Evolutionary conservation across 345 rosid species (phyloP).

Genomic region (Viola odorata): DNA sequence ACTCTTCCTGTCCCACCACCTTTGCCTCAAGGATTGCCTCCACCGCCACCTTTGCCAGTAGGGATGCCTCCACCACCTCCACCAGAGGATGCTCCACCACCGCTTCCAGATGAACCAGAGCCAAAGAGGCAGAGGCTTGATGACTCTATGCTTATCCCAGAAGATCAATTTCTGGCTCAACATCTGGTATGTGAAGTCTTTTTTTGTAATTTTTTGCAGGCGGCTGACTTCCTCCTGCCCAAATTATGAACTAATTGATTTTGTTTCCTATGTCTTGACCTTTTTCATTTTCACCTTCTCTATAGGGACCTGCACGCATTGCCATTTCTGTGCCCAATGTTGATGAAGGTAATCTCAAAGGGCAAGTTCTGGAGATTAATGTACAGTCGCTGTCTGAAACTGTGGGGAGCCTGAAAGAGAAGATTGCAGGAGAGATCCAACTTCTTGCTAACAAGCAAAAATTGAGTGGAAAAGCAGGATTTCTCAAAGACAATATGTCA

Average conservation of each 20-base stretch:
- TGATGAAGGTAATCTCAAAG: constrained; percentile 75
- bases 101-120: constrained; percentile 95
- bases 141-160: constrained; percentile 68
- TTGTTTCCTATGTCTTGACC: background rate
- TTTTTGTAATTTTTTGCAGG: background rate
- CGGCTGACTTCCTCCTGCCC: background rate
- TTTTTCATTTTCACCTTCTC: constrained; percentile 3
- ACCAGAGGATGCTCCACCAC: constrained; percentile 84
- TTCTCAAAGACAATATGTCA: constrained; percentile 83
- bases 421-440: constrained; percentile 82
- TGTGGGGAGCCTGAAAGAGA: constrained; percentile 82
- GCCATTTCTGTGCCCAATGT: constrained; percentile 58
- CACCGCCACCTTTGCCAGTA: constrained; percentile 46
- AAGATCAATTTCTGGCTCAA: constrained; percentile 73
- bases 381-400: constrained; percentile 71
- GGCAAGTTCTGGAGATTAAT: constrained; percentile 62
- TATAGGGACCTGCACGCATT: constrained; percentile 64
- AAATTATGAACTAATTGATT: background rate
- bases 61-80: constrained; percentile 71
- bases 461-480: constrained; percentile 81
- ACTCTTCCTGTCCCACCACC: constrained; percentile 34
- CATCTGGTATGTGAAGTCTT: constrained; percentile 46
- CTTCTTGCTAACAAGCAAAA: constrained; percentile 86
- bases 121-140: constrained; percentile 88
- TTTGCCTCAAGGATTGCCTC: constrained; percentile 48